phyloP scores from a whole-genome alignment of 1,284 basidiomycete genomes.

The Leucoagaricus sp. region DNA sequence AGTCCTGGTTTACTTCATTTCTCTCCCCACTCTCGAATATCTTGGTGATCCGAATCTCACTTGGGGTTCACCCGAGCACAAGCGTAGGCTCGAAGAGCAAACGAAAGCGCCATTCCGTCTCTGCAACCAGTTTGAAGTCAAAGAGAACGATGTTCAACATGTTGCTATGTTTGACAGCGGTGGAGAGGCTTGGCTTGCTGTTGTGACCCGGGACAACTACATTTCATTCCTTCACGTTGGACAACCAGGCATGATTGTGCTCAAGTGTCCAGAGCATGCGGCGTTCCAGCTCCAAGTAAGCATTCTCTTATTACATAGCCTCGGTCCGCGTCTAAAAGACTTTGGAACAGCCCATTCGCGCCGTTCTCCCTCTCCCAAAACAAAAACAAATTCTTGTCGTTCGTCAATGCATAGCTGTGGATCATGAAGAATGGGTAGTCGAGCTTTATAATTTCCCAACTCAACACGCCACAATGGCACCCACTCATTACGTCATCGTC shows the following conservation, averaged over 20 bases:
- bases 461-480: conserved; percentile 17
- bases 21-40: conserved; percentile 50
- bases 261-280: background rate
- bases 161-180: conserved; percentile 48
- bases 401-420: conserved; percentile 32
- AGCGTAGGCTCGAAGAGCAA: background rate
- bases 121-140: conserved; percentile 22
- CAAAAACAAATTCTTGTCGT: conserved; percentile 59
- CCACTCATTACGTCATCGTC: conserved; percentile 3
- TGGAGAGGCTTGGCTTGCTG: conserved; percentile 44
- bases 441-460: conserved; percentile 35
- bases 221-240: conserved; percentile 50
- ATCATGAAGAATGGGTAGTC: conserved; percentile 26
- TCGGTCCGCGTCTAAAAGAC: background rate
- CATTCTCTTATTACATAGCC: background rate
- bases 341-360: conserved; percentile 46
- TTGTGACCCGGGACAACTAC: conserved; percentile 42
- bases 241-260: conserved; percentile 10
- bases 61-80: conserved; percentile 42
- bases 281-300: background rate
- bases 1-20: conserved; percentile 46
- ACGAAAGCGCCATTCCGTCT: conserved; percentile 13
- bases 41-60: conserved; percentile 48
- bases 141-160: conserved; percentile 39
- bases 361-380: conserved; percentile 53